Evolutionary conservation across 345 rosid species (phyloP).

Genomic region (Physaria fendleri): DNA sequence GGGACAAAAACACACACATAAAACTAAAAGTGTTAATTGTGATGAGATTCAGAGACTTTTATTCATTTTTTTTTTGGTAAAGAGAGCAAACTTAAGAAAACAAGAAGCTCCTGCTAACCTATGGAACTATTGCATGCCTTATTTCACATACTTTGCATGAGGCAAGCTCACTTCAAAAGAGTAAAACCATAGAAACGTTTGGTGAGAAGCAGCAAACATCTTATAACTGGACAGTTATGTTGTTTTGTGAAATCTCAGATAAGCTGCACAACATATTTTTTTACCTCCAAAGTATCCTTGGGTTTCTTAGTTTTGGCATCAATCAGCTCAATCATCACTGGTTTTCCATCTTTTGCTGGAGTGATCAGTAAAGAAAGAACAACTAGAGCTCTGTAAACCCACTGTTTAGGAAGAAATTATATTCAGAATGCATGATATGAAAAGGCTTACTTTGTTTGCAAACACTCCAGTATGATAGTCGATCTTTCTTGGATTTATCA

Average conservation of each 20-base stretch:
- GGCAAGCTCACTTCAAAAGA: no score
- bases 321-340: slow-evolving; percentile 86
- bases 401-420: background rate
- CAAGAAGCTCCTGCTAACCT: no score
- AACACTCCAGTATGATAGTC: slow-evolving; percentile 95
- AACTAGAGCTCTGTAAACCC: background rate
- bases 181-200: no score
- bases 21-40: background rate
- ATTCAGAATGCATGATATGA: background rate
- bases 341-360: slow-evolving; percentile 93
- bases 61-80: background rate
- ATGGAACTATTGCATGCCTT: no score
- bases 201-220: background rate
- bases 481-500: slow-evolving; percentile 87
- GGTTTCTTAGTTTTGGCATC: slow-evolving; percentile 97
- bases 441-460: slow-evolving; percentile 72
- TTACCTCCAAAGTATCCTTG: slow-evolving; percentile 85
- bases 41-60: no score
- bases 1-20: slow-evolving; percentile 1
- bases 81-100: no score
- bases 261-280: slow-evolving; percentile 6
- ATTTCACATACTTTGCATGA: no score
- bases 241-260: no score
- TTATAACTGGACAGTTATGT: no score
- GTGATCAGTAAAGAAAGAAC: slow-evolving; percentile 64